A percentile compares a stretch with the other conserved stretches of the same genome.
These are phyloP conservation scores for Anisogramma anomala DNA, from an alignment of 2,329 filamentous ascomycete species.

Conservation along the genomic window DNA sequence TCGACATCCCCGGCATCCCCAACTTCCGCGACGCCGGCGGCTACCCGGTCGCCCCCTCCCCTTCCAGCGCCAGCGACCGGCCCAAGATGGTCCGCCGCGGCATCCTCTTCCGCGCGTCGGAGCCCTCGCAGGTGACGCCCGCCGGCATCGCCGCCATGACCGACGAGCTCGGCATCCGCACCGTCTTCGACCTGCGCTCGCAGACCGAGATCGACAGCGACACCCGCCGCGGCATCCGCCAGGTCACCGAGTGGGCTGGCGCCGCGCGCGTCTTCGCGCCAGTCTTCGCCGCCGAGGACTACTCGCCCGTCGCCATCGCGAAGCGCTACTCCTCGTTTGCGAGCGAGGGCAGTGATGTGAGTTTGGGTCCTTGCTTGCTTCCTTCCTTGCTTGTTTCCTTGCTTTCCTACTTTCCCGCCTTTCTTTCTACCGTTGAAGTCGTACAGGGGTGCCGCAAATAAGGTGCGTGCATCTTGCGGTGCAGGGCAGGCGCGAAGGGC, in stretches of 20 bases:
- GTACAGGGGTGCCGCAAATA: too few relatives aligned
- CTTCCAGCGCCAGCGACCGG: background rate
- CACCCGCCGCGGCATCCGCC: slow-evolving; percentile 20
- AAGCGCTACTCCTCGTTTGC: slow-evolving; percentile 50
- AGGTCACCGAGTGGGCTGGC: slow-evolving; percentile 36
- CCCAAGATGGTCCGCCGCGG: slow-evolving; percentile 35
- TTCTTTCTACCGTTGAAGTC: background rate
- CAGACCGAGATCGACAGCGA: slow-evolving; percentile 42
- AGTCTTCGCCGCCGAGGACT: slow-evolving; percentile 52
- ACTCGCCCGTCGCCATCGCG: slow-evolving; percentile 51
- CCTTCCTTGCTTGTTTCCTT: slow-evolving; percentile 2
- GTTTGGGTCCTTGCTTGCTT: slow-evolving; percentile 12
- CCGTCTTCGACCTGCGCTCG: slow-evolving; percentile 59
- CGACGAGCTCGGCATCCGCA: slow-evolving; percentile 42
- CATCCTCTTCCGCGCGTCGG: slow-evolving; percentile 56
- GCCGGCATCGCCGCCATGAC: slow-evolving; percentile 41
- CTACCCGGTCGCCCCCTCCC: slow-evolving; percentile 31
- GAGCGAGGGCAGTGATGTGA: slow-evolving; percentile 34
- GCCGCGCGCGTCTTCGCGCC: slow-evolving; percentile 48
- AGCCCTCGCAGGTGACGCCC: slow-evolving; percentile 46
- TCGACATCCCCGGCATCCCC: slow-evolving; percentile 43
- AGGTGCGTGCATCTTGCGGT: too few relatives aligned
- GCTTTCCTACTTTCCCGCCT: slow-evolving; percentile 2
- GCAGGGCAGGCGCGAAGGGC: background rate
- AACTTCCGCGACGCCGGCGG: slow-evolving; percentile 62